Conservation (phyloP, 129 eudicot species). For the Pseudognaphalium luteoalbum region DNA sequence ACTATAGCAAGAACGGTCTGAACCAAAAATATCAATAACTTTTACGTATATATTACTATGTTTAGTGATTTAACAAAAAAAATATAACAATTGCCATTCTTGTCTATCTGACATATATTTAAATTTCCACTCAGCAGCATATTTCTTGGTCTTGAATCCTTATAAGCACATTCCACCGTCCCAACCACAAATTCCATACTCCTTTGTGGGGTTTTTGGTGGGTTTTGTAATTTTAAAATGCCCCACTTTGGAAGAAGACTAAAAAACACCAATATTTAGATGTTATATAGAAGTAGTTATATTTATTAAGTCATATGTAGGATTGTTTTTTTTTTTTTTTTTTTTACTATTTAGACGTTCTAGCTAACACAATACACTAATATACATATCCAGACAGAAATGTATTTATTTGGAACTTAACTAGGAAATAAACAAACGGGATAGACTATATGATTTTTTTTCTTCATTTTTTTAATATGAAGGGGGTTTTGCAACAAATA, state of each 20-base stretch:
- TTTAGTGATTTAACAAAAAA: not conserved
- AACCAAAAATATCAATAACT: not conserved
- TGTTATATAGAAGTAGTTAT: not conserved
- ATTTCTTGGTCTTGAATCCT: slow-evolving; percentile 34
- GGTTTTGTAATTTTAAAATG: slow-evolving; percentile 25
- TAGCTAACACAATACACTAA: too few species aligned
- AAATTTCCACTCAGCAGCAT: slow-evolving; percentile 18
- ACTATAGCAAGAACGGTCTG: not conserved
- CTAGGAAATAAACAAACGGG: too few species aligned
- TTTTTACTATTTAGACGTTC: too few species aligned
- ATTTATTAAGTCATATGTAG: too few species aligned
- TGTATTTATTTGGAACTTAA: too few species aligned
- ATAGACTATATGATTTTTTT: too few species aligned
- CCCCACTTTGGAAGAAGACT: slow-evolving; percentile 9
- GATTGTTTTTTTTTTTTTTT: too few species aligned
- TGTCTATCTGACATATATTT: slow-evolving; percentile 27
- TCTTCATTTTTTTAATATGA: too few species aligned
- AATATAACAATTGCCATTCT: not conserved
- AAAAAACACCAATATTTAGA: not conserved
- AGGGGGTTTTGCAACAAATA: too few species aligned
- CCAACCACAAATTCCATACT: slow-evolving; percentile 51
- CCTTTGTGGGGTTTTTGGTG: slow-evolving; percentile 50
- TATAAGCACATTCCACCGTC: slow-evolving; percentile 38
- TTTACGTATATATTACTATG: not conserved
- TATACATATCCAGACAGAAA: too few species aligned